Evolutionary conservation across 108 stramenopile genomes (phyloP).

Genomic region (Cyclotella distinguenda): DNA sequence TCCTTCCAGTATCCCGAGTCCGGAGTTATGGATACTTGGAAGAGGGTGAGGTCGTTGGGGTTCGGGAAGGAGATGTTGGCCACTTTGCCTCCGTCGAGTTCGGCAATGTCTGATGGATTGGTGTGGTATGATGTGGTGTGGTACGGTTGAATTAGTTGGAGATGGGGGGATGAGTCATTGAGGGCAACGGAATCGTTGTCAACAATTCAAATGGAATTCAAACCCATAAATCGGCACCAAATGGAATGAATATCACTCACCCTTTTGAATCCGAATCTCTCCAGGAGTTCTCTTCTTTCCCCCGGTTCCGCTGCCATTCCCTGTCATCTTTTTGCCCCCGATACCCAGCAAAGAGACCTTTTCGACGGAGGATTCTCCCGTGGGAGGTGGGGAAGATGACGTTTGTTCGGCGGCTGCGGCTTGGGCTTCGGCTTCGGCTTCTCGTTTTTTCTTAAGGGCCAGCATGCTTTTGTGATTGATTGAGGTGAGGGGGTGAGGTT

Average conservation of each 20-base stretch:
- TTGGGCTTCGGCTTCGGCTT: conserved; percentile 67
- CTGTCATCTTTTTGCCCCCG: conserved; percentile 80
- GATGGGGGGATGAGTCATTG: background rate
- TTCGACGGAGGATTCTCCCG: conserved; percentile 12
- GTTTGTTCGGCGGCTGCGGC: conserved; percentile 51
- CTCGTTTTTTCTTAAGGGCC: conserved; percentile 89
- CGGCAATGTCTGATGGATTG: conserved; percentile 89
- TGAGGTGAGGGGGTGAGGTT: no score
- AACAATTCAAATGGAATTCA: background rate
- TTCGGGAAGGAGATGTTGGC: conserved; percentile 93
- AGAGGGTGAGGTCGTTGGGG: conserved; percentile 94
- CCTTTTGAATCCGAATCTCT: conserved; percentile 99
- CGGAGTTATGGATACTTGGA: conserved; percentile 87
- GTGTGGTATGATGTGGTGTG: background rate
- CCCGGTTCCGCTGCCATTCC: conserved; percentile 25
- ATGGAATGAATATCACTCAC: conserved; percentile 36
- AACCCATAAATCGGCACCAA: background rate
- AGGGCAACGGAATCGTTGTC: background rate
- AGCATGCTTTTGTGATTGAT: conserved; percentile 74
- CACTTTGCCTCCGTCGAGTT: conserved; percentile 97
- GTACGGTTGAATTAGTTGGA: background rate
- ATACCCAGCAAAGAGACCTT: conserved; percentile 80
- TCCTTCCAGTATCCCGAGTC: conserved; percentile 95
- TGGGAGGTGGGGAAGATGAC: conserved; percentile 37
- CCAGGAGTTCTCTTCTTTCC: conserved; percentile 91